Evolutionary conservation across 768 basidiomycete species (phyloP).

Genomic region (Panaeolus papilionaceus): DNA sequence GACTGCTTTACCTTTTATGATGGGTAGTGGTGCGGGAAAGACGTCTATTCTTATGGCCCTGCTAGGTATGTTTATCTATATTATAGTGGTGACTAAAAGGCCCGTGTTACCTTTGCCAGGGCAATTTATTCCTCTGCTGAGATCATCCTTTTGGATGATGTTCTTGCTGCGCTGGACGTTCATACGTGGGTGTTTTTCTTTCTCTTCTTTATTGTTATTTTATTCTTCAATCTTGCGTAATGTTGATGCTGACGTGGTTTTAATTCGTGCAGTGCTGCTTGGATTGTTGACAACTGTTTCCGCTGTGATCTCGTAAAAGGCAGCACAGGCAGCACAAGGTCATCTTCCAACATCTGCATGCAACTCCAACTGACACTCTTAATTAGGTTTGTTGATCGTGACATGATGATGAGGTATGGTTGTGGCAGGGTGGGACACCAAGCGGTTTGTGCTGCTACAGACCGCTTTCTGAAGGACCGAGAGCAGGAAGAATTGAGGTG

Average conservation of each 20-base stretch:
- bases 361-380: no score
- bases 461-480: no score
- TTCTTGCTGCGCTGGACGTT: constrained; percentile 65
- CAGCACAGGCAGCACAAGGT: constrained; percentile 34
- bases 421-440: no score
- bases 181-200: constrained; percentile 24
- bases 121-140: constrained; percentile 54
- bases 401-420: no score
- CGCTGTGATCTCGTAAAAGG: constrained; percentile 71
- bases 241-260: neutral
- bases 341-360: no score
- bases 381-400: no score
- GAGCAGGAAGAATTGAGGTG: no score
- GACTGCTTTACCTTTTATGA: neutral
- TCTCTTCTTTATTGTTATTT: neutral
- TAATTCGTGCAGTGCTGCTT: constrained; percentile 71
- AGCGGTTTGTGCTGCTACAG: no score
- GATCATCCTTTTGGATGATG: constrained; percentile 73
- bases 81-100: constrained; percentile 57
- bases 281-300: constrained; percentile 77
- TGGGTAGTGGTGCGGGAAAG: constrained; percentile 55
- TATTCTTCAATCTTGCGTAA: neutral
- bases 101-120: constrained; percentile 46
- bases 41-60: constrained; percentile 72
- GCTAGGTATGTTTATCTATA: constrained; percentile 48